Evolutionary conservation across 2,329 filamentous ascomycete species (phyloP).

Genomic region (Thielaviopsis euricoi): DNA sequence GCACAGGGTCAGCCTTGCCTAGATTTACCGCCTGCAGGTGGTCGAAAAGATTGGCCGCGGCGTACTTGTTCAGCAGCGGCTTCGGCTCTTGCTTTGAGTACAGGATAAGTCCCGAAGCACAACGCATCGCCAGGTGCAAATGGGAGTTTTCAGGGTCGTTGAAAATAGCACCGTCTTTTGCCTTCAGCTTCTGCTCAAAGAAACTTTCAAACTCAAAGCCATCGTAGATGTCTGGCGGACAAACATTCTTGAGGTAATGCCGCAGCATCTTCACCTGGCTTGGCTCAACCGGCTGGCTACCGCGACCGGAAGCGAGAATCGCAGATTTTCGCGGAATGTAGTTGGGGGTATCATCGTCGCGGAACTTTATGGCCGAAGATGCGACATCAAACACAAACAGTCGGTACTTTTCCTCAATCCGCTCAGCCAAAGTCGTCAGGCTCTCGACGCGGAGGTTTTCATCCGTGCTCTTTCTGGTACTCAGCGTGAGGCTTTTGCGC

Average conservation of each 20-base stretch:
- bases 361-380: background rate
- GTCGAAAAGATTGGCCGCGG: background rate
- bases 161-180: conserved; percentile 18
- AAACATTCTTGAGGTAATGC: conserved; percentile 20
- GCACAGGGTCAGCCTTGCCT: background rate
- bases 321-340: background rate
- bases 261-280: conserved; percentile 18
- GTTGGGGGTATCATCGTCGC: background rate
- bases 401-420: background rate
- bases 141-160: conserved; percentile 20
- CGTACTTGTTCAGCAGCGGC: background rate
- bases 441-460: background rate
- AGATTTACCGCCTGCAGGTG: background rate
- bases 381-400: background rate
- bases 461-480: background rate
- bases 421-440: background rate
- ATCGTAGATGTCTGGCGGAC: conserved; percentile 18
- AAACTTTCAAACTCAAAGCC: conserved; percentile 21
- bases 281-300: background rate
- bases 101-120: background rate
- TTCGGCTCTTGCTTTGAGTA: background rate
- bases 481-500: background rate
- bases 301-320: conserved; percentile 12
- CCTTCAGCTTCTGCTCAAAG: conserved; percentile 17
- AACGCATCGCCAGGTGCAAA: conserved; percentile 17